Evolutionary conservation across 2,329 filamentous ascomycete genomes (phyloP).

Genomic region (Talaromyces pinophilus): DNA sequence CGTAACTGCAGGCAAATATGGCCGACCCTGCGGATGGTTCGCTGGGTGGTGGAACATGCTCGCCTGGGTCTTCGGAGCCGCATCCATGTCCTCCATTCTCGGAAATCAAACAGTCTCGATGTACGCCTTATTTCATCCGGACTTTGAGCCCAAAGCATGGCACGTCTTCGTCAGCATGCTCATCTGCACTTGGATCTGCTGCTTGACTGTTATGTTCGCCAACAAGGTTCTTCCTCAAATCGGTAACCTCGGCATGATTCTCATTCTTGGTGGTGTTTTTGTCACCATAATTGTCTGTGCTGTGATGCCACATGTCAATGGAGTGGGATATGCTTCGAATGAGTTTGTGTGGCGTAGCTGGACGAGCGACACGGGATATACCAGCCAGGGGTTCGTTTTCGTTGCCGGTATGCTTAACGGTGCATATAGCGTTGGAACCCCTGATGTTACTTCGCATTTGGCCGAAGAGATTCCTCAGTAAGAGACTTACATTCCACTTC

Average conservation of each 20-base stretch:
- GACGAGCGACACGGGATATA: conserved; percentile 50
- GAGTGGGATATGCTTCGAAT: conserved; percentile 48
- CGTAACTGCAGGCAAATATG: conserved; percentile 58
- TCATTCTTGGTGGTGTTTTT: conserved; percentile 56
- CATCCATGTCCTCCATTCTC: conserved; percentile 60
- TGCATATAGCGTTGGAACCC: conserved; percentile 66
- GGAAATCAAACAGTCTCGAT: conserved; percentile 63
- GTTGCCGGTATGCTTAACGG: conserved; percentile 68
- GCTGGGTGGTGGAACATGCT: conserved; percentile 50
- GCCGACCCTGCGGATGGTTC: conserved; percentile 53
- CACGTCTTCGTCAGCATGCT: conserved; percentile 62
- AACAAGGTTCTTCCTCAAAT: conserved; percentile 56
- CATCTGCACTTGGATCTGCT: conserved; percentile 57
- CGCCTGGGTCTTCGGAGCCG: conserved; percentile 63
- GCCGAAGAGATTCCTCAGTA: conserved; percentile 63
- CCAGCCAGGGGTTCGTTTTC: conserved; percentile 63
- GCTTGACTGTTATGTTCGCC: conserved; percentile 56
- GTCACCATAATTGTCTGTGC: conserved; percentile 56
- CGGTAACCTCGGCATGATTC: conserved; percentile 58
- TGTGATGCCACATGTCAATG: conserved; percentile 54
- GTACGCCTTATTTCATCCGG: conserved; percentile 61
- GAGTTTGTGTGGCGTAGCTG: conserved; percentile 59
- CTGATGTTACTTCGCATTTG: conserved; percentile 65
- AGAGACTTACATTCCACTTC: conserved; percentile 11
- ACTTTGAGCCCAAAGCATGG: conserved; percentile 56